These are phyloP conservation scores for Pichia thaimueangensis DNA, from an alignment of 805 yeast genomes.

Conservation along the genomic window DNA sequence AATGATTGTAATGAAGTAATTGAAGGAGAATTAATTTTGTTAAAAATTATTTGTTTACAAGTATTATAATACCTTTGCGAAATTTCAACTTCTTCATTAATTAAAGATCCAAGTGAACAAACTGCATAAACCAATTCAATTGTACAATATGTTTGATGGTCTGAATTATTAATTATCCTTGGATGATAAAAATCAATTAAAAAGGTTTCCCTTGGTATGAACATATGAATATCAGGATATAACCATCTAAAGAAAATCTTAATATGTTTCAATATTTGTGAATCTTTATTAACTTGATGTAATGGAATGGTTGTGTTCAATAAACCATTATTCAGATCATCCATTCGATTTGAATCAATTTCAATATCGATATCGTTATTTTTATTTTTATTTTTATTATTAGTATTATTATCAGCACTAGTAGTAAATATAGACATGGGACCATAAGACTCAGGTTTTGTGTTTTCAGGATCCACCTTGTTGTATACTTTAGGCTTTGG, in stretches of 20 bases:
- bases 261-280: conserved; percentile 15
- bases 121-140: conserved; percentile 47
- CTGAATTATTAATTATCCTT: conserved; percentile 23
- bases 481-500: conserved; percentile 19
- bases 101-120: conserved; percentile 52
- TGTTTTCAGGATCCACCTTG: conserved; percentile 11
- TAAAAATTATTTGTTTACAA: conserved; percentile 38
- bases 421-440: conserved; percentile 29
- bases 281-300: no score
- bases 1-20: conserved; percentile 55
- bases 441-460: conserved; percentile 16
- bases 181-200: conserved; percentile 56
- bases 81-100: conserved; percentile 38
- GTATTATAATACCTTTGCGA: conserved; percentile 36
- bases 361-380: neutral
- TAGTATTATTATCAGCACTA: neutral
- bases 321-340: no score
- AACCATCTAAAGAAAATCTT: conserved; percentile 49
- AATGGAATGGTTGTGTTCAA: no score
- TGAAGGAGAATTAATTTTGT: conserved; percentile 37
- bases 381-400: neutral
- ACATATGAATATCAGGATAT: conserved; percentile 58
- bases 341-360: no score
- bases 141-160: conserved; percentile 42
- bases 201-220: conserved; percentile 59